These are phyloP conservation scores for Nepenthes gracilis DNA, from an alignment of 148 eudicot species.

Conservation along the genomic window DNA sequence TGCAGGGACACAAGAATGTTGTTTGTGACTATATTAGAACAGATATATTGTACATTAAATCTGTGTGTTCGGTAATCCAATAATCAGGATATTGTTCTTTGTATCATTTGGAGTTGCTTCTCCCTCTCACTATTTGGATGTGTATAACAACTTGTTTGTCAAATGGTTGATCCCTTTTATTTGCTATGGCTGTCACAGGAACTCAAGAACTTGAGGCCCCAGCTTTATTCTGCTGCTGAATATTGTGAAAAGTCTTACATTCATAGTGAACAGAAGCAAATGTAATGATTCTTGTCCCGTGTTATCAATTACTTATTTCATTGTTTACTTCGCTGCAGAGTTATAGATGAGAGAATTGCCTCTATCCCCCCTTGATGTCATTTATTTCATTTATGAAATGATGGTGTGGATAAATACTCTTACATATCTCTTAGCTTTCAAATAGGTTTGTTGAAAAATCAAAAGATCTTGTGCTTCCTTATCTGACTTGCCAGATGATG, in stretches of 20 bases:
- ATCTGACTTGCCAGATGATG: too few species aligned
- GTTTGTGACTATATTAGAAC: not conserved
- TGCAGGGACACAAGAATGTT: not conserved
- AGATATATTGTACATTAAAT: not conserved
- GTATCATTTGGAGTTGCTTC: not conserved
- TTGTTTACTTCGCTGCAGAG: too few species aligned
- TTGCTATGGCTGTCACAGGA: constrained; percentile 41
- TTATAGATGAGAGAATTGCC: too few species aligned
- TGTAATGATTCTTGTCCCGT: constrained; percentile 22
- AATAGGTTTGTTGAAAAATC: too few species aligned
- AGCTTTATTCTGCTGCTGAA: constrained; percentile 93
- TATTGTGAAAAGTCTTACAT: constrained; percentile 96
- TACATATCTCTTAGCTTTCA: too few species aligned
- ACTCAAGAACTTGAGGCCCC: constrained; percentile 88
- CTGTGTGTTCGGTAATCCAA: not conserved
- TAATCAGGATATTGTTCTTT: not conserved
- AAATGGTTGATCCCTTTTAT: constrained; percentile 1
- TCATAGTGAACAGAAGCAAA: constrained; percentile 82
- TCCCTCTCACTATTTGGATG: not conserved
- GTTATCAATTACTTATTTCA: too few species aligned
- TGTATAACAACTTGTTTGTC: not conserved
- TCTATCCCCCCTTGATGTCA: too few species aligned
- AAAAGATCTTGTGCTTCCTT: too few species aligned
- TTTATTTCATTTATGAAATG: too few species aligned
- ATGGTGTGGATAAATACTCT: too few species aligned